These are phyloP conservation scores for Quercus variabilis DNA, from an alignment of 306 rosid species.

Conservation along the genomic window DNA sequence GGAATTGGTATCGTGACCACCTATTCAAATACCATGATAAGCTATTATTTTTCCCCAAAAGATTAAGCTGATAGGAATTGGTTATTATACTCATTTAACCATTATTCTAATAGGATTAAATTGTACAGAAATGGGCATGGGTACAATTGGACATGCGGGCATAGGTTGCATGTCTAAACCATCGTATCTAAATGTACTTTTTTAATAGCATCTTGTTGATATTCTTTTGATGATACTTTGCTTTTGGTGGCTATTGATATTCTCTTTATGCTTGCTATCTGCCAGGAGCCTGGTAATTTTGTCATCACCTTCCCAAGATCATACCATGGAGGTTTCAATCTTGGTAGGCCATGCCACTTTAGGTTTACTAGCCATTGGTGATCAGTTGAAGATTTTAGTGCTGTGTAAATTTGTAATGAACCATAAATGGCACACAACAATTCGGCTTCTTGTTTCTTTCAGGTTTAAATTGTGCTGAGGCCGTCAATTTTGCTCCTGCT, in stretches of 20 bases:
- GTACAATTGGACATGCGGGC: not conserved
- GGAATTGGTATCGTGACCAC: too few species aligned
- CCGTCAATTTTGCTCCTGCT: conserved; percentile 99
- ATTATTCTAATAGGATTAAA: too few species aligned
- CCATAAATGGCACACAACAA: conserved; percentile 2
- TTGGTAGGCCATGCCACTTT: conserved; percentile 53
- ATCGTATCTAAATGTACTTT: not conserved
- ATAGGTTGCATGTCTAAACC: not conserved
- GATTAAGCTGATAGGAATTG: too few species aligned
- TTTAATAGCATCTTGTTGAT: not conserved
- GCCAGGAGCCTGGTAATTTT: conserved; percentile 96
- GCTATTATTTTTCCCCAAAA: too few species aligned
- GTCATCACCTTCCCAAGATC: conserved; percentile 96
- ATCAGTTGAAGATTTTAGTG: conserved; percentile 14
- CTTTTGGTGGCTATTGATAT: conserved; percentile 12
- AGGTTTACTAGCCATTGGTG: conserved; percentile 13
- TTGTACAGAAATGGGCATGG: not conserved
- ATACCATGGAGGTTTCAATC: conserved; percentile 97
- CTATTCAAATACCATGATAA: too few species aligned
- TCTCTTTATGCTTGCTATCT: conserved; percentile 29
- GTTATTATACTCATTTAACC: too few species aligned
- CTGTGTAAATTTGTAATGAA: conserved; percentile 4
- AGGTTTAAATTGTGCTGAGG: conserved; percentile 99
- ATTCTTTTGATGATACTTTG: not conserved
- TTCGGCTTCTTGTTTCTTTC: conserved; percentile 28